Conservation (phyloP, 2,329 filamentous ascomycete genomes). For the Xylaria hypoxylon region DNA sequence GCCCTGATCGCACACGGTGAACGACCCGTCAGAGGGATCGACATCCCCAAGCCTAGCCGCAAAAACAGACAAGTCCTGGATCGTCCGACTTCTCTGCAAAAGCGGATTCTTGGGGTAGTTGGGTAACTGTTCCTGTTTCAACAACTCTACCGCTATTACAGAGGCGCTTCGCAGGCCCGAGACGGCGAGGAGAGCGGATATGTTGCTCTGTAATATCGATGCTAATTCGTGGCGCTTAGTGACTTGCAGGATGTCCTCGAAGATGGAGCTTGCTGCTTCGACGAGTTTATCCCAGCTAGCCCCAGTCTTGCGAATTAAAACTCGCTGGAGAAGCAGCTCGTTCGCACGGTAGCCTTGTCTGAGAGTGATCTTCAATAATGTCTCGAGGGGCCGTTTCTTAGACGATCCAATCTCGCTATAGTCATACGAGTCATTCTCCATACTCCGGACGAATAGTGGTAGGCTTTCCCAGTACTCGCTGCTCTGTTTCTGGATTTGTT, state of each 20-base stretch:
- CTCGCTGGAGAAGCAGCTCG: conserved; percentile 51
- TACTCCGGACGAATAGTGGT: conserved; percentile 45
- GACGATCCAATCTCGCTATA: conserved; percentile 25
- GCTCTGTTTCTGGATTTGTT: conserved; percentile 42
- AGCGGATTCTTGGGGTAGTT: conserved; percentile 51
- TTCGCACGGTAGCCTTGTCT: conserved; percentile 46
- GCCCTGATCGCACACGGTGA: conserved; percentile 51
- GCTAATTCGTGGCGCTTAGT: conserved; percentile 50
- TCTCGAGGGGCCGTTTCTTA: conserved; percentile 43
- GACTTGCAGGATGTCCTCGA: conserved; percentile 51
- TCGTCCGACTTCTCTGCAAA: conserved; percentile 52
- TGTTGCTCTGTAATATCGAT: conserved; percentile 47
- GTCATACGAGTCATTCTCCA: conserved; percentile 41
- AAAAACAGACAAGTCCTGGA: conserved; percentile 53
- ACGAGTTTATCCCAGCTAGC: conserved; percentile 51
- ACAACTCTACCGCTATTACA: conserved; percentile 52
- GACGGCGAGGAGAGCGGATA: conserved; percentile 48
- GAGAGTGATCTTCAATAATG: conserved; percentile 44
- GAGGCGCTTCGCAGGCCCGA: conserved; percentile 52
- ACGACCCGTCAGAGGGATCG: conserved; percentile 49
- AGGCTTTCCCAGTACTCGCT: conserved; percentile 45
- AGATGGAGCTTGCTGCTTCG: conserved; percentile 47
- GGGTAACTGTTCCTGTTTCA: conserved; percentile 53
- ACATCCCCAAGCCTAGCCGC: conserved; percentile 51
- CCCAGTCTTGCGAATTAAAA: conserved; percentile 52